Percentiles rank a stretch among this genome's conserved stretches.
Evolutionary conservation across 495 filamentous ascomycete genomes (phyloP).

Genomic region (Astrocystis sublimbata): DNA sequence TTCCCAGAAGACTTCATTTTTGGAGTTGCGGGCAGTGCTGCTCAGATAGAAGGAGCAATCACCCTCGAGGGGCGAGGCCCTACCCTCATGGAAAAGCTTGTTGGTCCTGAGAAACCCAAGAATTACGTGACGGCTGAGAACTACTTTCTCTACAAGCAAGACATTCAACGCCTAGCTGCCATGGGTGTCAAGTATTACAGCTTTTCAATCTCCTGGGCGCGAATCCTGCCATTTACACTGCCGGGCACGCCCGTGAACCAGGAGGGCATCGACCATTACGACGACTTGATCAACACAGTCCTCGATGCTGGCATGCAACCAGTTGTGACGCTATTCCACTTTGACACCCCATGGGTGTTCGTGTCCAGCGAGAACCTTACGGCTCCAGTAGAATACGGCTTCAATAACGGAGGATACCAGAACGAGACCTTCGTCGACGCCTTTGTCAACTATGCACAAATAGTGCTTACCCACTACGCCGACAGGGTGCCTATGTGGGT

Average conservation of each 20-base stretch:
- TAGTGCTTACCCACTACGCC: slow-evolving; percentile 47
- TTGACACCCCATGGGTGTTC: slow-evolving; percentile 55
- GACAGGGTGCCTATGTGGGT: slow-evolving; percentile 58
- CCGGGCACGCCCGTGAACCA: slow-evolving; percentile 40
- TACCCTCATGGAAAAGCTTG: slow-evolving; percentile 38
- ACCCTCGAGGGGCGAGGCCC: slow-evolving; percentile 26
- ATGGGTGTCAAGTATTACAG: slow-evolving; percentile 51
- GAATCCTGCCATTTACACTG: slow-evolving; percentile 36
- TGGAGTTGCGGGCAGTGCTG: slow-evolving; percentile 31
- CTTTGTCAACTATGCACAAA: slow-evolving; percentile 51
- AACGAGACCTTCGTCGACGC: slow-evolving; percentile 55
- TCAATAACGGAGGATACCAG: slow-evolving; percentile 9
- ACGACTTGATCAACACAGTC: slow-evolving; percentile 52
- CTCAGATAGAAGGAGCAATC: slow-evolving; percentile 32
- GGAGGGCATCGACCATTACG: slow-evolving; percentile 51
- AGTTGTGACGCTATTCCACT: slow-evolving; percentile 56
- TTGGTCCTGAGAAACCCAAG: slow-evolving; percentile 23
- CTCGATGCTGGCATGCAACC: slow-evolving; percentile 51
- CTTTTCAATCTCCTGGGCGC: slow-evolving; percentile 40
- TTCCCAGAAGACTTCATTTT: slow-evolving; percentile 29
- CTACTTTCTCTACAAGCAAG: slow-evolving; percentile 55
- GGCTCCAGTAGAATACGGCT: not conserved
- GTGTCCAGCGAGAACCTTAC: slow-evolving; percentile 32
- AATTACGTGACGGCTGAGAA: slow-evolving; percentile 48
- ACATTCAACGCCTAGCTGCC: slow-evolving; percentile 48